Evolutionary conservation across 768 basidiomycete species (phyloP).

Genomic region (Flagelloscypha sp.): DNA sequence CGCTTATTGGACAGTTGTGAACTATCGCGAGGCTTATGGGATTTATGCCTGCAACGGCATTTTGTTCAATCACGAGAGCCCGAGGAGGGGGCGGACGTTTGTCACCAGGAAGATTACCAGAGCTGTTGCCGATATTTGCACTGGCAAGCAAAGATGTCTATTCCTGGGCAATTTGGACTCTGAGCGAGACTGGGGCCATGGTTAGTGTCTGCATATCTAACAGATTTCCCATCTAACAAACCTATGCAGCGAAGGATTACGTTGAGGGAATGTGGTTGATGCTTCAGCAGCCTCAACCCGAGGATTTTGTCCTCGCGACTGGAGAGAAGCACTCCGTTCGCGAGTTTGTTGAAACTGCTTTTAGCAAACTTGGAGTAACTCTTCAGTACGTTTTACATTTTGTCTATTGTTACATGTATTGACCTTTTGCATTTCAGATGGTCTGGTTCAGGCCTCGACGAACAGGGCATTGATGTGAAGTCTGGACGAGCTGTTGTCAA

Average conservation of each 20-base stretch:
- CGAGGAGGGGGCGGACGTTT: conserved; percentile 88
- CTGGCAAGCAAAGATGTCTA: conserved; percentile 84
- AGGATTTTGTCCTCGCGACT: conserved; percentile 93
- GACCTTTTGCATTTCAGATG: conserved; percentile 38
- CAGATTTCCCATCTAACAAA: neutral
- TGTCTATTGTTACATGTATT: neutral
- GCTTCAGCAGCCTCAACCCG: conserved; percentile 75
- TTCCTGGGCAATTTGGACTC: conserved; percentile 95
- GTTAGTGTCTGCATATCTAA: conserved; percentile 31
- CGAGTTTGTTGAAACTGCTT: conserved; percentile 88
- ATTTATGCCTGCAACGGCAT: conserved; percentile 98
- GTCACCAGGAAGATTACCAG: conserved; percentile 93
- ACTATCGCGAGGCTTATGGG: conserved; percentile 91
- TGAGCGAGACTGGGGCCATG: conserved; percentile 96
- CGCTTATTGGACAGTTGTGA: conserved; percentile 84
- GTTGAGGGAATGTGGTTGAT: conserved; percentile 98
- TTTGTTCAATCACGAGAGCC: conserved; percentile 97
- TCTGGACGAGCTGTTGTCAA: conserved; percentile 70
- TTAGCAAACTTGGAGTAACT: conserved; percentile 54
- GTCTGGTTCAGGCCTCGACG: conserved; percentile 67
- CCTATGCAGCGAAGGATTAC: conserved; percentile 64
- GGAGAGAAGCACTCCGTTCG: conserved; percentile 94
- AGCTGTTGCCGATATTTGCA: conserved; percentile 84
- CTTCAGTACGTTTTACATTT: conserved; percentile 43
- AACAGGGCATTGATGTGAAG: conserved; percentile 66